Percentiles rank a stretch among this genome's conserved stretches.
Conservation (phyloP, 257 asterid species). For the Nicotiana paniculata region DNA sequence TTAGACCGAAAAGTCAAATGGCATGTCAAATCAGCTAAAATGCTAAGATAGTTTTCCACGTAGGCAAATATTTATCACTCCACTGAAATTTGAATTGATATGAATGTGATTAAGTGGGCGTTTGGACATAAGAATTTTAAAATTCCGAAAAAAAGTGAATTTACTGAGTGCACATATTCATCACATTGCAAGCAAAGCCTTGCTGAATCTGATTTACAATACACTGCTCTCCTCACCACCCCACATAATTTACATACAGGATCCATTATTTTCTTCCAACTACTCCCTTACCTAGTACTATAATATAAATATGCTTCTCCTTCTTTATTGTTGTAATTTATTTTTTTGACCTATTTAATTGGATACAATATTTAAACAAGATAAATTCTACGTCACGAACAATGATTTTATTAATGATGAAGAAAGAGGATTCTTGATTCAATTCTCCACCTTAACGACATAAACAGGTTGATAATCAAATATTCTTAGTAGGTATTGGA, state of each 20-base stretch:
- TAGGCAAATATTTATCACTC: no score
- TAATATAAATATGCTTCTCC: neutral
- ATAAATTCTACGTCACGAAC: neutral
- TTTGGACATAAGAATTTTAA: no score
- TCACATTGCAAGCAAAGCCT: slow-evolving; percentile 65
- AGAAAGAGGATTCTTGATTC: neutral
- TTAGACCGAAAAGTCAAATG: no score
- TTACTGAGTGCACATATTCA: slow-evolving; percentile 48
- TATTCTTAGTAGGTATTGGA: neutral
- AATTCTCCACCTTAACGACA: neutral
- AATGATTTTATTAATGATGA: neutral
- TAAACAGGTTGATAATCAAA: neutral
- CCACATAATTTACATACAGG: slow-evolving; percentile 56
- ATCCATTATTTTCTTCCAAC: slow-evolving; percentile 17
- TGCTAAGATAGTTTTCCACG: no score
- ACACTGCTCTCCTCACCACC: slow-evolving; percentile 45
- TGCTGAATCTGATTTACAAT: slow-evolving; percentile 62
- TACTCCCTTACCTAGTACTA: neutral
- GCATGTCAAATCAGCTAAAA: no score
- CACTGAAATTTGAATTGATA: no score
- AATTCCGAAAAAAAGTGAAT: neutral
- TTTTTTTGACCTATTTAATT: neutral
- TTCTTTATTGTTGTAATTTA: neutral
- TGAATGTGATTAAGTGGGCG: no score
- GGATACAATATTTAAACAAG: neutral